phyloP scores from a whole-genome alignment of 164 flowering plant genomes.

The Magnolia sinica region DNA sequence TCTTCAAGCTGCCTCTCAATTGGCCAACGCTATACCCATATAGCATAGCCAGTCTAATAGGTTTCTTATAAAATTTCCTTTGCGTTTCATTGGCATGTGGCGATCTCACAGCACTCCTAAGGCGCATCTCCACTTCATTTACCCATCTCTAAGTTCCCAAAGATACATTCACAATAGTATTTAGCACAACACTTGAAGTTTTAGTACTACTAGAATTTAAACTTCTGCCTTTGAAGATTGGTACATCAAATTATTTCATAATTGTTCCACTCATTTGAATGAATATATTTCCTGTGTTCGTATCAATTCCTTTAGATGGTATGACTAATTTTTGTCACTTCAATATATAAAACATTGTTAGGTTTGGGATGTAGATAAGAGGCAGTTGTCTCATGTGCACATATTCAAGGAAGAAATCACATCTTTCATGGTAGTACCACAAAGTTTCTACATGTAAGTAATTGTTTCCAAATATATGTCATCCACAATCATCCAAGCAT shows the following conservation, averaged over 20 bases:
- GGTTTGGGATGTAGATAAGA: constrained; percentile 84
- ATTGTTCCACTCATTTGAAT: neutral
- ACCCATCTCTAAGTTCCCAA: too few species aligned
- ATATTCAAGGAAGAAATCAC: constrained; percentile 54
- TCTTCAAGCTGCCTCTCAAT: too few species aligned
- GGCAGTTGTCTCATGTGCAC: constrained; percentile 50
- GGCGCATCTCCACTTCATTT: too few species aligned
- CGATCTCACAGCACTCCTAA: too few species aligned
- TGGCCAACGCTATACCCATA: too few species aligned
- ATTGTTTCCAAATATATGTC: neutral
- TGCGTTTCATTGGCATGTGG: too few species aligned
- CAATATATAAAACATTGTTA: constrained; percentile 15
- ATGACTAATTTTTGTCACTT: neutral
- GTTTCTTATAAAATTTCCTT: too few species aligned
- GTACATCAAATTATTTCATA: neutral
- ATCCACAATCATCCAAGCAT: neutral
- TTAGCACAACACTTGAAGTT: neutral
- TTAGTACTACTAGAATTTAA: neutral
- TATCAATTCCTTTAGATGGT: neutral
- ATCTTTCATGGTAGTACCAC: constrained; percentile 52
- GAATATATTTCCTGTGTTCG: neutral
- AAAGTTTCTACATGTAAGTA: constrained; percentile 58
- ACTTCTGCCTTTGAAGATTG: neutral
- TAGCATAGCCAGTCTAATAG: too few species aligned
- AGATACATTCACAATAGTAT: too few species aligned